Evolutionary conservation across 306 rosid species (phyloP).

Genomic region (Echinosophora koreensis): DNA sequence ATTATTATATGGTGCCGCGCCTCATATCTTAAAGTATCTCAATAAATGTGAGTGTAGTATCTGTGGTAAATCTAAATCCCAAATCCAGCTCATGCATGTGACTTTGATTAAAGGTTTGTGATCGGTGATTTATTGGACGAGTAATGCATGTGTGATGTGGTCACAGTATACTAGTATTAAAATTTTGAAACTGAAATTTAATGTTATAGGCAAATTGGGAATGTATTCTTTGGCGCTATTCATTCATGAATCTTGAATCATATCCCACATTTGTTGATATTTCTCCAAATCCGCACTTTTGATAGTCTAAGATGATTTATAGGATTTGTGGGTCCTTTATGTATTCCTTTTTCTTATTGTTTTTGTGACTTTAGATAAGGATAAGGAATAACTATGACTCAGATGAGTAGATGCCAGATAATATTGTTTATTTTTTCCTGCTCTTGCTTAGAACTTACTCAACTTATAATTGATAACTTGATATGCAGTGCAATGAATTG

Average conservation of each 20-base stretch:
- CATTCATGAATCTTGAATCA: background rate
- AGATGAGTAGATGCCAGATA: constrained; percentile 35
- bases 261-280: constrained; percentile 1
- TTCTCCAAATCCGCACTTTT: background rate
- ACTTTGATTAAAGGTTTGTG: constrained; percentile 16
- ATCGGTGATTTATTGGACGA: background rate
- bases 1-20: background rate
- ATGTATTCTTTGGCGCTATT: constrained; percentile 12
- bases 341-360: background rate
- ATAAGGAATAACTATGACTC: constrained; percentile 39
- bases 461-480: constrained; percentile 18
- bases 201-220: background rate
- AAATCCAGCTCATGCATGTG: constrained; percentile 20
- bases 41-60: no score
- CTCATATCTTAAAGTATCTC: no score
- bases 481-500: constrained; percentile 10
- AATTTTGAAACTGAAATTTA: background rate
- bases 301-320: constrained; percentile 2
- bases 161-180: background rate
- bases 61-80: no score
- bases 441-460: constrained; percentile 13
- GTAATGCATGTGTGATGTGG: background rate
- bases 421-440: constrained; percentile 7
- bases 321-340: constrained; percentile 37
- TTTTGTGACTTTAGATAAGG: constrained; percentile 18